These are phyloP conservation scores for Ustanciosporium gigantosporum DNA, from an alignment of 1,284 basidiomycete species.

Conservation along the genomic window DNA sequence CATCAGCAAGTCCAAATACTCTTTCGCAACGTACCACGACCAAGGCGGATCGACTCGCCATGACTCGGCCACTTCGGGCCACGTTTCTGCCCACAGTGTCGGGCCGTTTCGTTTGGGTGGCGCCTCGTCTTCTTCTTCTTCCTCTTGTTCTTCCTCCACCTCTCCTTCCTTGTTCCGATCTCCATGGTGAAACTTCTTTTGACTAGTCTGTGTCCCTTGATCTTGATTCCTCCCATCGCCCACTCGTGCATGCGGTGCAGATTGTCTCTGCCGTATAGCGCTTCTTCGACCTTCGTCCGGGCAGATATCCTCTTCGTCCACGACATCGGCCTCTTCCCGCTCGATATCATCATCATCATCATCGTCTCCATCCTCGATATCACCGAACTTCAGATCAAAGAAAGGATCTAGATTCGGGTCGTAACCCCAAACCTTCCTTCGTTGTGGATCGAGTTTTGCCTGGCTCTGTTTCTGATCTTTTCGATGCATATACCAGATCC, in stretches of 20 bases:
- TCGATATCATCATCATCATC: background rate
- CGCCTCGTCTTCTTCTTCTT: background rate
- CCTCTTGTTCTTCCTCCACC: background rate
- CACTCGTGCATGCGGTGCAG: too few species aligned
- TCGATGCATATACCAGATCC: slow-evolving; percentile 10
- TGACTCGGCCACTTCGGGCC: slow-evolving; percentile 5
- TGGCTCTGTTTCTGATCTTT: slow-evolving; percentile 1
- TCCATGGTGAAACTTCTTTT: background rate
- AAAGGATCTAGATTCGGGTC: slow-evolving; percentile 2
- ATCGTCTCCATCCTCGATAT: background rate
- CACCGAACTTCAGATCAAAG: too few species aligned
- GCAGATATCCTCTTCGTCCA: too few species aligned
- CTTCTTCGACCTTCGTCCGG: too few species aligned
- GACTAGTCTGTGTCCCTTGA: too few species aligned
- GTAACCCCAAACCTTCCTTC: slow-evolving; percentile 9
- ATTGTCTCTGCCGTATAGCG: too few species aligned
- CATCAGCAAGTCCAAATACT: slow-evolving; percentile 6
- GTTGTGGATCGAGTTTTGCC: background rate
- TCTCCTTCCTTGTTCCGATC: background rate
- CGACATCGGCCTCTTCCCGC: background rate
- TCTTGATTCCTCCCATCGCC: too few species aligned
- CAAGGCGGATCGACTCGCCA: slow-evolving; percentile 2
- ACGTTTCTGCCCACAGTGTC: slow-evolving; percentile 7
- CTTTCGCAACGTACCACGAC: slow-evolving; percentile 4
- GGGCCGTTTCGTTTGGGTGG: background rate